These are phyloP conservation scores for Henningerozyma blattae DNA, from an alignment of 805 yeast species.

Conservation along the genomic window DNA sequence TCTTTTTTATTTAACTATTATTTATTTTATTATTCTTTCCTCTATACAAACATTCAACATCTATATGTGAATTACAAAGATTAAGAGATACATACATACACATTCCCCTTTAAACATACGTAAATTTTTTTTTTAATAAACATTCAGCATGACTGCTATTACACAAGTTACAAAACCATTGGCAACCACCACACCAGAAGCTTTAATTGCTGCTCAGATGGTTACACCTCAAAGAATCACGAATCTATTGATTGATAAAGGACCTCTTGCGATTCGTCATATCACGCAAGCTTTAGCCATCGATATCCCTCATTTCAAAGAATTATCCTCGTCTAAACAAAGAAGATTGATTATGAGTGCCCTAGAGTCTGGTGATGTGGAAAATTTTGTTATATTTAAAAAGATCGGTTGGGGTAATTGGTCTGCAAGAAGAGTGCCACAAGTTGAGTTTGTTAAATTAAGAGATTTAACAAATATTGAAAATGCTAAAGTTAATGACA, in stretches of 20 bases:
- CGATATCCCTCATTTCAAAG: conserved; percentile 71
- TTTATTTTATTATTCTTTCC: no score
- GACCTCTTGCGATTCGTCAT: conserved; percentile 85
- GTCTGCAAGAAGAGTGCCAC: conserved; percentile 52
- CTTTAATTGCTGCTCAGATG: conserved; percentile 74
- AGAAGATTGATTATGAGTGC: conserved; percentile 84
- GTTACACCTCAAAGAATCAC: conserved; percentile 76
- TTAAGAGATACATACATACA: no score
- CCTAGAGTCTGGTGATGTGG: conserved; percentile 57
- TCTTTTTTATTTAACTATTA: no score
- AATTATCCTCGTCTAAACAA: conserved; percentile 74
- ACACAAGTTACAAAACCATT: conserved; percentile 24
- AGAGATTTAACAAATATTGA: conserved; percentile 31
- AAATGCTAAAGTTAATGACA: conserved; percentile 35
- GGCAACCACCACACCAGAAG: conserved; percentile 78
- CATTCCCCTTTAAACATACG: no score
- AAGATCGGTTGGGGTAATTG: conserved; percentile 98
- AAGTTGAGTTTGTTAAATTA: conserved; percentile 27
- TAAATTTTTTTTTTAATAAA: no score
- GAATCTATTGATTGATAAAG: conserved; percentile 52
- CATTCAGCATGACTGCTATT: no score
- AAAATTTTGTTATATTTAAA: conserved; percentile 54
- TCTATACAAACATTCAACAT: no score
- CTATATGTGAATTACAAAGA: no score
- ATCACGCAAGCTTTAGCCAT: conserved; percentile 66